phyloP scores from a whole-genome alignment of 164 flowering plant species.

The Berberis vulgaris region DNA sequence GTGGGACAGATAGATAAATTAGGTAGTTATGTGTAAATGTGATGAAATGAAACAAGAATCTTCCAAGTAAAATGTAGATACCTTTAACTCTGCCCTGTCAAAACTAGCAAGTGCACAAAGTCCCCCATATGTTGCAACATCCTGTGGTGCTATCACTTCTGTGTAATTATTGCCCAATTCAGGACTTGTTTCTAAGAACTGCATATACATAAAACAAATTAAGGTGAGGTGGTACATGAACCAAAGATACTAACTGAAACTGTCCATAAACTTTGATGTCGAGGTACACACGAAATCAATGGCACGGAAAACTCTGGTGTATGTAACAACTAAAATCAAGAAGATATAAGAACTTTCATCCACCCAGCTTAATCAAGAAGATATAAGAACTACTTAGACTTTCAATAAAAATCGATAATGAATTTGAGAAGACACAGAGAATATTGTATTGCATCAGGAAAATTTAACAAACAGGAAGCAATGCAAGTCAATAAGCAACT shows the following conservation, averaged over 20 bases:
- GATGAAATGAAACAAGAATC: neutral
- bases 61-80: slow-evolving; percentile 11
- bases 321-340: too few species aligned
- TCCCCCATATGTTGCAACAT: slow-evolving; percentile 98
- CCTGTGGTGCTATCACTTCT: slow-evolving; percentile 94
- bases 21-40: neutral
- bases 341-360: too few species aligned
- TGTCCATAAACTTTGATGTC: neutral
- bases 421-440: too few species aligned
- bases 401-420: too few species aligned
- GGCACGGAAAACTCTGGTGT: too few species aligned
- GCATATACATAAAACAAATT: slow-evolving; percentile 14
- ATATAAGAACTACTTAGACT: too few species aligned
- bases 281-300: neutral
- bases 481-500: too few species aligned
- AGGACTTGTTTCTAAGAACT: slow-evolving; percentile 83
- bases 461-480: too few species aligned
- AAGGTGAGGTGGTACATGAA: too few species aligned
- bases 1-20: slow-evolving; percentile 4
- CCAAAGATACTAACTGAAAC: too few species aligned
- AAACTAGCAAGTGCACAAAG: slow-evolving; percentile 98
- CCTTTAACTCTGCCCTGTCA: slow-evolving; percentile 93
- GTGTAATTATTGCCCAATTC: slow-evolving; percentile 75
- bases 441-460: too few species aligned
- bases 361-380: too few species aligned